phyloP scores from a whole-genome alignment of 192 early-diverging fungal genomes.

The Gamsiella multidivaricata region DNA sequence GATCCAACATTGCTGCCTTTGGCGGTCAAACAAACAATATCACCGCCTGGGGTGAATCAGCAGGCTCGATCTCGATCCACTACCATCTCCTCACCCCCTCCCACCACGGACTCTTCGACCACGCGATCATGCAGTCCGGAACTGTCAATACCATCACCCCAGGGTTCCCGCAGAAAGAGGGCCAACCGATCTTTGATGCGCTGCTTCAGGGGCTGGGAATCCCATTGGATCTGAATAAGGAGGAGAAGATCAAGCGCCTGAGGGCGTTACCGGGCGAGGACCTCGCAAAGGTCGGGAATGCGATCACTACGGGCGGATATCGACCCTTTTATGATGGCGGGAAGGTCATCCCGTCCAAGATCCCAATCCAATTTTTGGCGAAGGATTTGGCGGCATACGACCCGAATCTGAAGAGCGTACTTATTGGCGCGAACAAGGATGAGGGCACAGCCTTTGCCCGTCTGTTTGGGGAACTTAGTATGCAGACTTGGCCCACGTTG shows the following conservation, averaged over 20 bases:
- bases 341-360: constrained; percentile 16
- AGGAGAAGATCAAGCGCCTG: constrained; percentile 25
- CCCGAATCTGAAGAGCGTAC: constrained; percentile 26
- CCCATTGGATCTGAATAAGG: constrained; percentile 8
- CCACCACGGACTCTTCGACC: constrained; percentile 32
- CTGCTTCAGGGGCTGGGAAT: constrained; percentile 11
- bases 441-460: constrained; percentile 18
- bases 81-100: constrained; percentile 26
- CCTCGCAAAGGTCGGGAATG: not conserved
- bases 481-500: constrained; percentile 8
- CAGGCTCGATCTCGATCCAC: constrained; percentile 29
- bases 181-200: constrained; percentile 21
- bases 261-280: constrained; percentile 12
- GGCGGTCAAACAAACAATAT: constrained; percentile 20
- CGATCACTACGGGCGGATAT: not conserved
- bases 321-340: constrained; percentile 13
- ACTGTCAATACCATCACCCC: constrained; percentile 8
- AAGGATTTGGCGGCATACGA: constrained; percentile 10
- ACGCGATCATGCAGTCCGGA: constrained; percentile 49
- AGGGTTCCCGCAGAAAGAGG: not conserved
- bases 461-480: not conserved
- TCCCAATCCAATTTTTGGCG: not conserved
- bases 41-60: constrained; percentile 35
- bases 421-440: constrained; percentile 34
- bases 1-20: constrained; percentile 21